Percentiles rank a stretch among this genome's conserved stretches.
These are phyloP conservation scores for Linnemannia exigua DNA, from an alignment of 192 early-diverging fungal genomes.

Conservation along the genomic window DNA sequence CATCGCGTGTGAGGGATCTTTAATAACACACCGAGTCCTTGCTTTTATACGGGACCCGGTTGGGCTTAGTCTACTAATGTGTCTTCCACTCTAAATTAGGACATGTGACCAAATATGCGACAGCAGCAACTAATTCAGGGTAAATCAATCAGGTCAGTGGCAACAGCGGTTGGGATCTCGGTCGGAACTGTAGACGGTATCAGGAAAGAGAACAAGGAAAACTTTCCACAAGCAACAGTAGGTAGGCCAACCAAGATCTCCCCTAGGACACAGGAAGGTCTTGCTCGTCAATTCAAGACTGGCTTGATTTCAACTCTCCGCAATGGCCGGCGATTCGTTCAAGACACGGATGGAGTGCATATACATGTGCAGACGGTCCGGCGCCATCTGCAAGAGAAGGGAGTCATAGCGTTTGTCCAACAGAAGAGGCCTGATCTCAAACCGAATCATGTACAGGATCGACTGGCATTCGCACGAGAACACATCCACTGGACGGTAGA, in stretches of 20 bases:
- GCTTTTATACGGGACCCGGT: too few species aligned
- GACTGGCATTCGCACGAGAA: constrained; percentile 28
- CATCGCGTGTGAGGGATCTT: too few species aligned
- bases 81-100: too few species aligned
- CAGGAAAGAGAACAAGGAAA: constrained; percentile 15
- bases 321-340: constrained; percentile 10
- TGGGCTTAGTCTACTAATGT: too few species aligned
- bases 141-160: neutral
- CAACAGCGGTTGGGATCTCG: constrained; percentile 8
- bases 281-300: constrained; percentile 10
- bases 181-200: neutral
- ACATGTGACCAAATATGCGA: too few species aligned
- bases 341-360: constrained; percentile 16
- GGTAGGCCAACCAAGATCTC: constrained; percentile 12
- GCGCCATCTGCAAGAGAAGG: neutral
- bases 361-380: constrained; percentile 9
- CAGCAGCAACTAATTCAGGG: constrained; percentile 9
- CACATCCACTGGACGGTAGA: too few species aligned
- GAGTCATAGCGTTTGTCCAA: neutral
- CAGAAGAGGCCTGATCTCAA: constrained; percentile 10
- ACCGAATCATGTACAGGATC: neutral
- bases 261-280: neutral
- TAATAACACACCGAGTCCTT: too few species aligned
- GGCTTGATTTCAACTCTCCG: neutral
- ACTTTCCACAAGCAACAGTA: constrained; percentile 11